phyloP scores from a whole-genome alignment of 106 monocot species.

The Triglochin maritima region DNA sequence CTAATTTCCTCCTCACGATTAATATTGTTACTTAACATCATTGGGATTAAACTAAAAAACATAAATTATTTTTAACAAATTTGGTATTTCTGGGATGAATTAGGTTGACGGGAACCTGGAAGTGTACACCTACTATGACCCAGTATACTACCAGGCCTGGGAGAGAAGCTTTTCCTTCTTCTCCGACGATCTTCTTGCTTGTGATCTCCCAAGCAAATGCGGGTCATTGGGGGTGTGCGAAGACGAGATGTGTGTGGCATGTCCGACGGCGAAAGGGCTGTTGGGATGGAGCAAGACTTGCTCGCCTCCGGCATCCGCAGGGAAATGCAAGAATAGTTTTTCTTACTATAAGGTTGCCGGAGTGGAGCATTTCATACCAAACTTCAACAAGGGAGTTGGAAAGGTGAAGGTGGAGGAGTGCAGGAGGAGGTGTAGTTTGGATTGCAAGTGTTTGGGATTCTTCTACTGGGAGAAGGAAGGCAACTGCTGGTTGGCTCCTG shows the following conservation, averaged over 20 bases:
- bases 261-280: constrained; percentile 31
- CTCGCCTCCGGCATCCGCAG: constrained; percentile 5
- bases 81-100: too few species aligned
- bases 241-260: constrained; percentile 54
- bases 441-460: constrained; percentile 42
- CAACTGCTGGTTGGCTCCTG: constrained; percentile 43
- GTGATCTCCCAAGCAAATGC: constrained; percentile 37
- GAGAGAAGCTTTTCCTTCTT: constrained; percentile 8
- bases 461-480: constrained; percentile 36
- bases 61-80: too few species aligned
- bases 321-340: background rate
- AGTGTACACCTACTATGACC: constrained; percentile 11
- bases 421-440: constrained; percentile 27
- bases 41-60: too few species aligned
- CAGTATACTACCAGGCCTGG: constrained; percentile 3
- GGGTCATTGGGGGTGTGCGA: constrained; percentile 37
- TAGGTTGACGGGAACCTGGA: constrained; percentile 8
- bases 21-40: too few species aligned
- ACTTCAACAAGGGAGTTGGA: constrained; percentile 20
- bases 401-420: constrained; percentile 38
- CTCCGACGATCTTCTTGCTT: constrained; percentile 9
- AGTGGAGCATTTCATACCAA: constrained; percentile 41
- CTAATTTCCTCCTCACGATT: too few species aligned
- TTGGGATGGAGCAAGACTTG: constrained; percentile 37
- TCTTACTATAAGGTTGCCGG: constrained; percentile 38